Evolutionary conservation across 306 rosid genomes (phyloP).

Genomic region (Corylus avellana): DNA sequence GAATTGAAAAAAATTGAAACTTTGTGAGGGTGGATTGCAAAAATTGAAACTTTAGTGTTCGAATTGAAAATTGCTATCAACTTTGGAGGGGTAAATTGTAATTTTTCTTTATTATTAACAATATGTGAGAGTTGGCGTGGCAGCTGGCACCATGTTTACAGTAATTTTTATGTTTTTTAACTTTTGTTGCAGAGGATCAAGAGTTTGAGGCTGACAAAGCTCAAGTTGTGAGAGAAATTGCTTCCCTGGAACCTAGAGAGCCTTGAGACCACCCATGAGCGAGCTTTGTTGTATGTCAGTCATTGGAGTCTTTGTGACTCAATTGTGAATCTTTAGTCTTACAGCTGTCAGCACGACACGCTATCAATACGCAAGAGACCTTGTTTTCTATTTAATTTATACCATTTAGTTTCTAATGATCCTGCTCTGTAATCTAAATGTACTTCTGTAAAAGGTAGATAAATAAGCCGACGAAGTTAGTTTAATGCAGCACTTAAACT

Average conservation of each 20-base stretch:
- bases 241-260: constrained; percentile 64
- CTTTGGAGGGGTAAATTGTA: no score
- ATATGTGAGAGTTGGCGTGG: constrained; percentile 15
- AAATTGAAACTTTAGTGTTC: no score
- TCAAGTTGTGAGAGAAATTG: constrained; percentile 92
- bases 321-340: constrained; percentile 41
- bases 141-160: constrained; percentile 21
- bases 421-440: constrained; percentile 38
- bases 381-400: constrained; percentile 10
- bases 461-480: constrained; percentile 59
- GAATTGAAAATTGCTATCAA: no score
- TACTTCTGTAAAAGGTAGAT: constrained; percentile 54
- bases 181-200: constrained; percentile 70
- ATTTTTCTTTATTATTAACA: neutral
- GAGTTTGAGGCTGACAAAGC: constrained; percentile 97
- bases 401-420: constrained; percentile 21
- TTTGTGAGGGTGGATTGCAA: no score
- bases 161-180: constrained; percentile 8
- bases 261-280: constrained; percentile 43
- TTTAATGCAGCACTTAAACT: constrained; percentile 18
- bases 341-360: constrained; percentile 28
- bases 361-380: constrained; percentile 13
- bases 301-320: constrained; percentile 22
- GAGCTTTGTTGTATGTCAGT: constrained; percentile 16
- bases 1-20: no score